Percentiles rank a stretch among this genome's conserved stretches.
These are phyloP conservation scores for Prunus armeniaca DNA, from an alignment of 306 rosid species.

Conservation along the genomic window DNA sequence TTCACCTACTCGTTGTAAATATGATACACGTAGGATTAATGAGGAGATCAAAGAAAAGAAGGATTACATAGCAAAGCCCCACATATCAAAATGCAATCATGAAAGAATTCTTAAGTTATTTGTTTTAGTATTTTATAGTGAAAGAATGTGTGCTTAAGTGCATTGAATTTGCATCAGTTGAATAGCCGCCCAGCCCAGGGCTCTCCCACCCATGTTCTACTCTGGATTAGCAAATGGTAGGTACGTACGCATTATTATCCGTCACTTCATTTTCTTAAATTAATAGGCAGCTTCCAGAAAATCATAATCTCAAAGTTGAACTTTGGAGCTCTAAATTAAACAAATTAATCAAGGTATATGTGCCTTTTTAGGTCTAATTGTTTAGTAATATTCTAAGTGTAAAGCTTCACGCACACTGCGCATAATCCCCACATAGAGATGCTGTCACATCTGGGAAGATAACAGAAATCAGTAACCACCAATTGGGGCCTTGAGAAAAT, in stretches of 20 bases:
- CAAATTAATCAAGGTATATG: background rate
- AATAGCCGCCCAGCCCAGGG: conserved; percentile 11
- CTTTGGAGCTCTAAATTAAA: background rate
- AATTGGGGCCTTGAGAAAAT: conserved; percentile 11
- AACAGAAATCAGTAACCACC: conserved; percentile 9
- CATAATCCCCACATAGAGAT: conserved; percentile 32
- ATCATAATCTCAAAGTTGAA: conserved; percentile 30
- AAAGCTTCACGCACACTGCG: conserved; percentile 15
- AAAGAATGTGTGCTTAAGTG: background rate
- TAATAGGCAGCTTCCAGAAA: background rate
- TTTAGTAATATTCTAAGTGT: background rate
- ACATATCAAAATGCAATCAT: conserved; percentile 5
- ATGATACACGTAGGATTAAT: no score
- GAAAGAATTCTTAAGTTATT: background rate
- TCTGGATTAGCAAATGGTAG: conserved; percentile 7
- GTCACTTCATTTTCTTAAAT: conserved; percentile 6
- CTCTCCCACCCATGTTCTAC: conserved; percentile 2
- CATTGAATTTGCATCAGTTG: conserved; percentile 23
- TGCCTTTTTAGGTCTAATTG: background rate
- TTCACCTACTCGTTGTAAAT: no score
- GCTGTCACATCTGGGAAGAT: conserved; percentile 28
- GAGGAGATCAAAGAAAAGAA: background rate
- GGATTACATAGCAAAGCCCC: background rate
- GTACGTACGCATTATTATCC: conserved; percentile 14
- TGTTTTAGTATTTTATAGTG: background rate